Evolutionary conservation across 345 rosid species (phyloP).

Genomic region (Camelina laxa): DNA sequence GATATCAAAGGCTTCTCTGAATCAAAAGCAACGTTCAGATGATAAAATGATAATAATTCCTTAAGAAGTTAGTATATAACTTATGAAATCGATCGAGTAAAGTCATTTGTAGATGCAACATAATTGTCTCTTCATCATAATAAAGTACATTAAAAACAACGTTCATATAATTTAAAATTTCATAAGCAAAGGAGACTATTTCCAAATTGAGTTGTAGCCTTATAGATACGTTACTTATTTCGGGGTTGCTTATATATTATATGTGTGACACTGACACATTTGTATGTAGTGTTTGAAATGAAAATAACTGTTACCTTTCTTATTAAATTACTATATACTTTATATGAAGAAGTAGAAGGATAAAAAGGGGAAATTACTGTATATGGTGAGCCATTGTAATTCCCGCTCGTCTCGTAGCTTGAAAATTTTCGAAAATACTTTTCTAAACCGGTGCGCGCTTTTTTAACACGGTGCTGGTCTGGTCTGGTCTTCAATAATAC

Average conservation of each 20-base stretch:
- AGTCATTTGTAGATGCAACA: background rate
- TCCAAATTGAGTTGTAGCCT: background rate
- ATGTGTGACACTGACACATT: background rate
- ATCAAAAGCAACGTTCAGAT: no score
- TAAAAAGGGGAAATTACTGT: constrained; percentile 5
- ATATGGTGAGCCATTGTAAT: constrained; percentile 23
- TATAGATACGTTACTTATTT: background rate
- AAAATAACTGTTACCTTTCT: background rate
- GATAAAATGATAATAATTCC: background rate
- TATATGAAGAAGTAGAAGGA: background rate
- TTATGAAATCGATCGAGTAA: background rate
- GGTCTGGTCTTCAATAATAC: constrained; percentile 2
- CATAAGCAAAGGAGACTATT: background rate
- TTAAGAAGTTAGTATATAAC: background rate
- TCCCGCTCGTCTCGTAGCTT: constrained; percentile 47
- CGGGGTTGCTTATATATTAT: background rate
- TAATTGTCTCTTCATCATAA: background rate
- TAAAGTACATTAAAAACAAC: background rate
- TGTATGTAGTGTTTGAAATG: background rate
- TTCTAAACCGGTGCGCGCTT: constrained; percentile 13
- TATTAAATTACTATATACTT: background rate
- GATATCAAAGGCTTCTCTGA: background rate
- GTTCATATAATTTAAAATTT: background rate
- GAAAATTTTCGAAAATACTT: background rate
- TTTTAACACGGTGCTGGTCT: background rate